Conservation (phyloP, 208 protist species). For the Leishmania martiniquensis region DNA sequence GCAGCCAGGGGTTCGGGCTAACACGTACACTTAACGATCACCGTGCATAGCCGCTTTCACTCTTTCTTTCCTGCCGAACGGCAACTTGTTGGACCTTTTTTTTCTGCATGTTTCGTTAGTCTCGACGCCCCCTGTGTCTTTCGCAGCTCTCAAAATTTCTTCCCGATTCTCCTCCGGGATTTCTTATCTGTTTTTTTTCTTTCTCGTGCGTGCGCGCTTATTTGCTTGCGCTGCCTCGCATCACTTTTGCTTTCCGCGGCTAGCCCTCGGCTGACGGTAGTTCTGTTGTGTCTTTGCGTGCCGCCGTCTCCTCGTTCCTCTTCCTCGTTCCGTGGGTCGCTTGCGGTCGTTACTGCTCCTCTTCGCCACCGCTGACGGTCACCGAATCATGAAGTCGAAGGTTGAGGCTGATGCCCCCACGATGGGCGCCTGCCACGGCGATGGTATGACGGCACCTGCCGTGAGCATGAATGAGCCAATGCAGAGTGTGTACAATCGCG, state of each 20-base stretch:
- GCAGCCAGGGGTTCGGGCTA: neutral
- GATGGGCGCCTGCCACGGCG: slow-evolving; percentile 23
- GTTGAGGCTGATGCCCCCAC: slow-evolving; percentile 12
- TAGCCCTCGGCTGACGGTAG: no score
- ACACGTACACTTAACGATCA: neutral
- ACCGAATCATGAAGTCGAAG: slow-evolving; percentile 26
- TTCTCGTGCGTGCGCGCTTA: neutral
- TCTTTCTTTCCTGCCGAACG: no score
- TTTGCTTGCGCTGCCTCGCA: neutral
- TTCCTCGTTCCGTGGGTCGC: neutral
- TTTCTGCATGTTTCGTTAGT: neutral
- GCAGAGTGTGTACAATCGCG: slow-evolving; percentile 47
- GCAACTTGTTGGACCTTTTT: no score
- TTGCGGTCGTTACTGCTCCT: neutral
- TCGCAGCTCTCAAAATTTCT: neutral
- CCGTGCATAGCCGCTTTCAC: neutral
- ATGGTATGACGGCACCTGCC: slow-evolving; percentile 32
- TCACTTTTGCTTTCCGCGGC: neutral
- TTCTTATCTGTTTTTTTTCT: neutral
- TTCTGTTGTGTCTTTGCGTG: no score
- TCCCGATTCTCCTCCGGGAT: neutral
- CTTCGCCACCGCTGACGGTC: neutral
- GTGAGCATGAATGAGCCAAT: slow-evolving; percentile 33
- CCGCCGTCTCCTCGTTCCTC: neutral
- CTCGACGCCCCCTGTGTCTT: neutral